Base-by-base conservation (phyloP, 306 rosid species). In the Corylus avellana region DNA sequence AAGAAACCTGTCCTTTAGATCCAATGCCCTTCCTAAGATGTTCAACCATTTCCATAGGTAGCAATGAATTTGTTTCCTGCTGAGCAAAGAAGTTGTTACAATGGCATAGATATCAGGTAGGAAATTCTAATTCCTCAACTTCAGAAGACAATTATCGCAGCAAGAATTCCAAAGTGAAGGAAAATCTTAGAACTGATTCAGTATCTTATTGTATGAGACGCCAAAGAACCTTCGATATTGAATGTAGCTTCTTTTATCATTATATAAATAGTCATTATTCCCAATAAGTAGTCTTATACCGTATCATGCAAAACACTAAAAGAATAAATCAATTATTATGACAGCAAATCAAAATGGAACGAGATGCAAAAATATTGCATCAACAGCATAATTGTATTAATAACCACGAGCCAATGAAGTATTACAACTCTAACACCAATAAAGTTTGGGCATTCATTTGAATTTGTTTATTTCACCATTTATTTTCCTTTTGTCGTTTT, bases 1-100 rank as follows among this genome's bases (percentile, higher is more conserved):
- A 70, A 72, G 27, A 48, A 71, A 94, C 98, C 98, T 94, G 93
- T 84, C 93, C 95, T 53, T 77, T 79, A 42, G 87, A 88, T 76
- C 97, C 97, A 80, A 87, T 74, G 77, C 97, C 90, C 79, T 81
- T 87, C 86, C 80, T 80, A 84, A 94, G 97, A 89, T 92, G 98
- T 79, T 91, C 95, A 81, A 92, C 88, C 97, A 94, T 91, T 78
- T 91, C 93, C 80, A 78, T 78, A 49, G 97, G 94, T 63, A 75
- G 76, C 68, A 91, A 87, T 70, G 87, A 71, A 78, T 75, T 62
- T 20, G 91, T 85, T 44, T 75, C 91, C 98, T 92, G 91, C 78
- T 78, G 68, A 83, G 49, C 50, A 77, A 80, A 82, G 66, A 73
- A 75, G 61, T 42, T 61, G 66, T 76, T 17, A 74, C n/a, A 16